Conservation (phyloP, 805 yeast species). For the Nakazawaea pomicola region DNA sequence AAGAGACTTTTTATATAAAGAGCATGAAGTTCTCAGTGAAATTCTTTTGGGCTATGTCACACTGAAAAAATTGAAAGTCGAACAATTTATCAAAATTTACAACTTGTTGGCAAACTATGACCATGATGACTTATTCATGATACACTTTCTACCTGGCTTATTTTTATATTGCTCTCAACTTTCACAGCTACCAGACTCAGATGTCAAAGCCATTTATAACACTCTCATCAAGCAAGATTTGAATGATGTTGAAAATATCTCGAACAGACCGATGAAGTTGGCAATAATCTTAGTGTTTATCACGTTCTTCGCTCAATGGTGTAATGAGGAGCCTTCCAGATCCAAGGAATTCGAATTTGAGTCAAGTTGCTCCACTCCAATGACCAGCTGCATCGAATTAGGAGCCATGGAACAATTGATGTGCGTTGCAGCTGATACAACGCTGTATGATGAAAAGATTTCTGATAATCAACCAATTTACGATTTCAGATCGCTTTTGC, state of each 20-base stretch:
- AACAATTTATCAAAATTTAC: constrained; percentile 35
- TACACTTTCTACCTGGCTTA: constrained; percentile 63
- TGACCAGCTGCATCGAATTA: constrained; percentile 49
- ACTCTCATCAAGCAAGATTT: constrained; percentile 26
- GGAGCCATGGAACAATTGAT: constrained; percentile 72
- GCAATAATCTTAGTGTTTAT: constrained; percentile 46
- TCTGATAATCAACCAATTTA: constrained; percentile 47
- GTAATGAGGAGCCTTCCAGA: constrained; percentile 44
- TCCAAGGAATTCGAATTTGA: constrained; percentile 47
- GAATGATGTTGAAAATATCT: constrained; percentile 34
- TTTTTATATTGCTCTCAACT: constrained; percentile 39
- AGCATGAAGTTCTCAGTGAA: constrained; percentile 71
- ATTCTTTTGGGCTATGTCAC: constrained; percentile 49
- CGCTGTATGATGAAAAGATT: constrained; percentile 28
- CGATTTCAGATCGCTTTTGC: constrained; percentile 62
- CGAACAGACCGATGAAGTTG: constrained; percentile 43
- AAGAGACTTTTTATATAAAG: constrained; percentile 55
- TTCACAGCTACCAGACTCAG: constrained; percentile 28
- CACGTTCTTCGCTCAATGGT: constrained; percentile 62
- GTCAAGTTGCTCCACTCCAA: constrained; percentile 51
- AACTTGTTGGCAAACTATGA: constrained; percentile 42
- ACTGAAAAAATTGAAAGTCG: constrained; percentile 27
- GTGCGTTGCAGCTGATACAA: constrained; percentile 55
- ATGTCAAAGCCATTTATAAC: constrained; percentile 33
- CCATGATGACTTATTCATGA: constrained; percentile 57